phyloP scores from a whole-genome alignment of 129 eudicot genomes.

The Gnaphalium uliginosum region DNA sequence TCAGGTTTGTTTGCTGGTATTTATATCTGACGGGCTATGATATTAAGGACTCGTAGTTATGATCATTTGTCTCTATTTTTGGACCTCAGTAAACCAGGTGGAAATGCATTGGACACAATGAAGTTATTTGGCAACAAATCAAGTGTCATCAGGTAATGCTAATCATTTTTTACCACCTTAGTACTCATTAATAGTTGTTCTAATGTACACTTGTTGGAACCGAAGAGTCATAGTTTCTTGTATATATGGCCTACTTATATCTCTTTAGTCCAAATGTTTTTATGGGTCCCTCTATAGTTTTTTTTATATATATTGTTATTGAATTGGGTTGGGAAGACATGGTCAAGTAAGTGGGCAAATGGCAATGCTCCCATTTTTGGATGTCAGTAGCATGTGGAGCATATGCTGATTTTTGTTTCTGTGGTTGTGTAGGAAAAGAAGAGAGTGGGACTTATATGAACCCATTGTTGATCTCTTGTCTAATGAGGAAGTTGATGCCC shows the following conservation, averaged over 20 bases:
- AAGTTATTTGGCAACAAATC: conserved; percentile 83
- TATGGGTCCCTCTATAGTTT: too few relatives aligned
- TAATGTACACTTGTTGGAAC: neutral
- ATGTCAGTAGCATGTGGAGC: neutral
- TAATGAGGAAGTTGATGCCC: conserved; percentile 86
- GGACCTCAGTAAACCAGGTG: conserved; percentile 67
- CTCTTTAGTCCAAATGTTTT: too few relatives aligned
- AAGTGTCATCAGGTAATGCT: conserved; percentile 77
- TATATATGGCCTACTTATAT: neutral
- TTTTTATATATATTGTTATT: too few relatives aligned
- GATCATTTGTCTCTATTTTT: conserved; percentile 13
- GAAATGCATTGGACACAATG: conserved; percentile 68
- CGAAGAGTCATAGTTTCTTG: neutral
- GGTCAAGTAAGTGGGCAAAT: too few relatives aligned
- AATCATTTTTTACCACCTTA: neutral
- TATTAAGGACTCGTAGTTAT: neutral
- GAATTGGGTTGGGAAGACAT: too few relatives aligned
- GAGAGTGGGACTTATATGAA: conserved; percentile 89
- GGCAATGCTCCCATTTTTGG: too few relatives aligned
- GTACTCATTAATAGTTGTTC: neutral
- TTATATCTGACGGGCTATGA: neutral
- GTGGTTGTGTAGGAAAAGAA: conserved; percentile 67
- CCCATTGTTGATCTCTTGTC: conserved; percentile 90
- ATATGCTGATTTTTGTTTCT: neutral
- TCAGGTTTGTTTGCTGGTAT: conserved; percentile 45